Base-by-base conservation (phyloP, 805 yeast genomes). In the Zygoascus ofunaensis region DNA sequence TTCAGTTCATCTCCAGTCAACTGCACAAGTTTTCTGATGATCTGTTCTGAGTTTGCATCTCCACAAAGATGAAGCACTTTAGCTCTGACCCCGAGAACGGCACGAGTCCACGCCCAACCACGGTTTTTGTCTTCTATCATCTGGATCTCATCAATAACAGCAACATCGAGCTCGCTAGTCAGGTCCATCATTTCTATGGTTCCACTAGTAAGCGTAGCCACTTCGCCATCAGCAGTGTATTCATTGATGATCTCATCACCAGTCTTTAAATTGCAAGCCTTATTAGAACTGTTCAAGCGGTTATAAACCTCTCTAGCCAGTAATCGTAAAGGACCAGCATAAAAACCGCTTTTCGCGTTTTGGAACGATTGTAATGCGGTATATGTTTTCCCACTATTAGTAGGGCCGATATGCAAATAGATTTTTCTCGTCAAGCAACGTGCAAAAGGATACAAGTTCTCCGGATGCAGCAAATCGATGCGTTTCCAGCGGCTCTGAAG, bases 371-470 rank as follows among this genome's bases (percentile, higher is more conserved):
- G 71, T 38, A 92, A 65, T 0, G 97, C 95, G 39, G 76, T 73
- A 58, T 85, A 84, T 0, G 97, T 92, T 57, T 92, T 92, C 10
- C 99, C 99, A 52, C 92, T 80, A 60, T 92, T 92, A 0, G 99
- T 92, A 1, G 99, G 98, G 0, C 99, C 99, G 8, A 92, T 85
- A 60, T 92, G 99, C 79, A 92, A 75, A n/a, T 82, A 73, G 40
- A 92, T 71, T 41, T 82, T 80, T 34, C 99, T 69, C 50, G 77
- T 79, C 67, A 87, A 69, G 50, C 78, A 75, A 34, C 97, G 70
- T 0, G 98, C 94, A 37, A 72, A 77, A 0, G 97, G 95, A 55
- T 72, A 92, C 87, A 94, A 83, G 50, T 79, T 79, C 7, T 74
- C 74, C 0, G 92, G 92, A 49, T 77, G 70, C 15, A 71, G 59